These are phyloP conservation scores for Diplodia mutila DNA, from an alignment of 2,329 filamentous ascomycete species.

Conservation along the genomic window DNA sequence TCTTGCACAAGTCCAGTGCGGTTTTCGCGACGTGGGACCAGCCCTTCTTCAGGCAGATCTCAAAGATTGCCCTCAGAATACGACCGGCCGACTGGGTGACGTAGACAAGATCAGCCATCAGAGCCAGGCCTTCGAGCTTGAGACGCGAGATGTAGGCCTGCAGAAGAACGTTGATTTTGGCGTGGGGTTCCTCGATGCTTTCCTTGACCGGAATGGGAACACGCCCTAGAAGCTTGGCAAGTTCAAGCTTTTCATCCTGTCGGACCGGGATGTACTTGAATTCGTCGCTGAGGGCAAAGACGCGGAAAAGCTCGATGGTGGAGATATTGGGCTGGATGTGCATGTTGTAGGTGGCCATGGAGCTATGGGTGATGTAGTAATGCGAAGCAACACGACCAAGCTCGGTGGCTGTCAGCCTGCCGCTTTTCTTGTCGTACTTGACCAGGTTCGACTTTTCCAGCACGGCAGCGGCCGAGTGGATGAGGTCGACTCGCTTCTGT, in stretches of 20 bases:
- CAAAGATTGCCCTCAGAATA: slow-evolving; percentile 93
- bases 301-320: slow-evolving; percentile 92
- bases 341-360: slow-evolving; percentile 96
- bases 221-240: slow-evolving; percentile 84
- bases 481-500: slow-evolving; percentile 95
- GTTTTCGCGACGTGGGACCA: slow-evolving; percentile 94
- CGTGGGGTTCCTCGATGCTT: slow-evolving; percentile 92
- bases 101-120: slow-evolving; percentile 99
- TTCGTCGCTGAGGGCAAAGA: slow-evolving; percentile 94
- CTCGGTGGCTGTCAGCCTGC: slow-evolving; percentile 86
- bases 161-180: slow-evolving; percentile 96
- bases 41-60: slow-evolving; percentile 95
- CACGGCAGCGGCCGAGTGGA: slow-evolving; percentile 88
- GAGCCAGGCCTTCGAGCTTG: slow-evolving; percentile 86
- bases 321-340: slow-evolving; percentile 92
- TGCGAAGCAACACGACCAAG: slow-evolving; percentile 94
- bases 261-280: slow-evolving; percentile 99
- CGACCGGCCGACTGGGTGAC: slow-evolving; percentile 97
- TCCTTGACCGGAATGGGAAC: slow-evolving; percentile 98
- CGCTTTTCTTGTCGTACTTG: slow-evolving; percentile 94
- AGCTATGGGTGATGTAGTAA: slow-evolving; percentile 96
- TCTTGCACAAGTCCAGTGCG: slow-evolving; percentile 93
- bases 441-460: slow-evolving; percentile 85
- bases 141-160: slow-evolving; percentile 96
- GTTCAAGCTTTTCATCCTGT: slow-evolving; percentile 95